Evolutionary conservation across 306 rosid species (phyloP).

Genomic region (Lupinus albus): DNA sequence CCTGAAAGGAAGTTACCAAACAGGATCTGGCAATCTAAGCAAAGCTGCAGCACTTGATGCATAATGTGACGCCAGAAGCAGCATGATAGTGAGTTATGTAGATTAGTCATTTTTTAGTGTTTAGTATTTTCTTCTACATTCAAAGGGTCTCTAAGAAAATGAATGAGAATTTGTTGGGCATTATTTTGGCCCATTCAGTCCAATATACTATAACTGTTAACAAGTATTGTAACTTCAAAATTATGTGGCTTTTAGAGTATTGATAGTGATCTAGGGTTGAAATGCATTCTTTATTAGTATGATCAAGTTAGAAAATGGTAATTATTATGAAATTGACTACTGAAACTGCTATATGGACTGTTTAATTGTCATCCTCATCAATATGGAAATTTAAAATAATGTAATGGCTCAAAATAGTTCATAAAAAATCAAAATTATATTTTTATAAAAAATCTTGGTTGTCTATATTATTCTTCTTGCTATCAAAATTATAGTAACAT

Average conservation of each 20-base stretch:
- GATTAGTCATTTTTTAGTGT: constrained; percentile 83
- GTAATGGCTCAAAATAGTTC: no score
- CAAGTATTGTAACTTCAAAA: constrained; percentile 61
- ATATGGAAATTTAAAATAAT: no score
- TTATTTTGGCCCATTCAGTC: constrained; percentile 62
- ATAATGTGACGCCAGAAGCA: constrained; percentile 62
- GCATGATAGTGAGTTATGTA: constrained; percentile 72
- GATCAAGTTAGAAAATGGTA: no score
- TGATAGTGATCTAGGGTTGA: constrained; percentile 16
- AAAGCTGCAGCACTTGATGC: constrained; percentile 60
- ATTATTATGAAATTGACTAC: no score
- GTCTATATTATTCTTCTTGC: no score
- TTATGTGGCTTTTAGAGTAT: constrained; percentile 52
- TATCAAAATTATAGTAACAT: no score
- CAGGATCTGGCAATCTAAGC: constrained; percentile 55
- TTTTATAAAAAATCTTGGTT: no score
- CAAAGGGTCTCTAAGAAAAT: constrained; percentile 51
- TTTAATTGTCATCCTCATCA: no score
- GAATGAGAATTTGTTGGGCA: constrained; percentile 67
- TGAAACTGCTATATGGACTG: no score
- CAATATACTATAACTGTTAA: constrained; percentile 67
- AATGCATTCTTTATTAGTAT: no score
- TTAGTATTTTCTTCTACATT: constrained; percentile 50
- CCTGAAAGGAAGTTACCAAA: constrained; percentile 55
- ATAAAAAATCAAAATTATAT: no score